Evolutionary conservation across 495 filamentous ascomycete species (phyloP).

Genomic region (Aspergillus heteromorphus): DNA sequence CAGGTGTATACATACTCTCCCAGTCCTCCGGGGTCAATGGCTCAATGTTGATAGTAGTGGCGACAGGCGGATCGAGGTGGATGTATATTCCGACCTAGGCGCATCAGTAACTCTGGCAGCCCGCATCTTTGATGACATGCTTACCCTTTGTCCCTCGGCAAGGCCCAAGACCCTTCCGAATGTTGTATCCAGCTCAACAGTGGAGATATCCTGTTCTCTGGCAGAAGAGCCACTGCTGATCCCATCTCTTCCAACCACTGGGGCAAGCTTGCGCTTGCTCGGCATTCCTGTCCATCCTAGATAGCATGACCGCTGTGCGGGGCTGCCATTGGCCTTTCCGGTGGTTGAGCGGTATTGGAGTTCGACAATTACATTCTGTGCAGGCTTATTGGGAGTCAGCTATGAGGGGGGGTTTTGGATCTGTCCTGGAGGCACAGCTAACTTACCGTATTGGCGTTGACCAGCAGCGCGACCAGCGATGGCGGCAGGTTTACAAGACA

Average conservation of each 20-base stretch:
- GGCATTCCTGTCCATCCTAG: conserved; percentile 97
- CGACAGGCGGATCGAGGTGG: conserved; percentile 83
- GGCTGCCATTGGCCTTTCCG: conserved; percentile 35
- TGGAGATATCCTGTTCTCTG: conserved; percentile 65
- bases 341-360: conserved; percentile 56
- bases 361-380: conserved; percentile 95
- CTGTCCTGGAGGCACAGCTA: background rate
- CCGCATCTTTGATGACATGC: conserved; percentile 13
- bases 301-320: conserved; percentile 64
- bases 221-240: conserved; percentile 52
- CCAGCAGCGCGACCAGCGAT: conserved; percentile 74
- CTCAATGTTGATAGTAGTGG: conserved; percentile 92
- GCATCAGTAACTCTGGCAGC: conserved; percentile 17
- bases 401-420: background rate
- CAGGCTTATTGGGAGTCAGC: conserved; percentile 48
- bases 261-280: conserved; percentile 72
- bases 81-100: conserved; percentile 58
- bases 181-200: conserved; percentile 84
- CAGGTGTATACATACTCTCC: conserved; percentile 56
- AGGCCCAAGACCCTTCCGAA: conserved; percentile 81
- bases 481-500: conserved; percentile 90
- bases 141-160: conserved; percentile 78
- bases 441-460: conserved; percentile 82
- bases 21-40: conserved; percentile 91
- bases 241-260: conserved; percentile 68